Evolutionary conservation across 306 rosid genomes (phyloP), one percentile per base, ranked within the genome.

Genomic region (Lablab purpureus): DNA sequence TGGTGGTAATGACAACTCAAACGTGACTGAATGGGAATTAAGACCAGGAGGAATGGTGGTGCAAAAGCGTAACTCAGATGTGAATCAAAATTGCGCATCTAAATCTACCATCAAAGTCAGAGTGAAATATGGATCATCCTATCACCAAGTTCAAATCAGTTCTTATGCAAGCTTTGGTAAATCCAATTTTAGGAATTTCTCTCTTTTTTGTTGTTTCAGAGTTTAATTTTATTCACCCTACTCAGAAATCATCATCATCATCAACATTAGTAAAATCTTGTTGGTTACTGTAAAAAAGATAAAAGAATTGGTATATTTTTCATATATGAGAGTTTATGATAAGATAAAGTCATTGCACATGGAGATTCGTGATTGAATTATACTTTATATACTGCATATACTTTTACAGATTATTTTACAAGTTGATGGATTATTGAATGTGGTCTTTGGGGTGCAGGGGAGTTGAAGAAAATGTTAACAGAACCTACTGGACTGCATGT

Each of bases 11-110:
- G 77, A 75, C 32, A 75, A 18, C 30, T 34, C 65, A 7, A 71
- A 43, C 21, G 36, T 27, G 2, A 85, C 65, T 4, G 92, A 84
- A 6, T 91, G 84, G 87, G 98, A 92, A 74, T 58, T 91, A 52
- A 85, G 93, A 78, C 99, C 98, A 4, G 92, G 99, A 23, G 99
- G 97, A 81, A 89, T 94, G 99, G 47, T 94, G 49, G 97, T 94
- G 0, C 99, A 94, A 47, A 90, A 87, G 75, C 85, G 99, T 68
- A 83, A 80, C 55, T 71, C 82, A 2, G 89, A 85, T 22, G 47
- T 2, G 40, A 80, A 83, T 51, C 86, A 67, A 14, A 67, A 70
- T 37, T 70, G 83, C 72, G 76, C 56, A n/a, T 15, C 86, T 23
- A 34, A 83, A 34, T 81, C 91, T 9, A 80, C 80, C 71, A 81